Conservation (phyloP, 805 yeast genomes). For the Ogataea methanolica region DNA sequence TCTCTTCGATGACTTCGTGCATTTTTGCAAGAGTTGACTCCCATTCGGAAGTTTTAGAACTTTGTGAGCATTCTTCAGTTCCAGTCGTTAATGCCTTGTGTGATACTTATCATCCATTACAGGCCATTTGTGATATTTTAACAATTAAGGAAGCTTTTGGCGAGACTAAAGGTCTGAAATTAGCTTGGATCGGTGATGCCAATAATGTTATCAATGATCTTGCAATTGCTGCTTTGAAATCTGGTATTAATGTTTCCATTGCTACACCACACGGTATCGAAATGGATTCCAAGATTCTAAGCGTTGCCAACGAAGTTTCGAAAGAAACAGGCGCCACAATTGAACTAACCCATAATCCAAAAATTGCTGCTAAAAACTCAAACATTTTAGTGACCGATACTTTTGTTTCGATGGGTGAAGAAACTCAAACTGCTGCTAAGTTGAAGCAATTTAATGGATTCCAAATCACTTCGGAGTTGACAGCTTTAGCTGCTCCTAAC, state of each 20-base stretch:
- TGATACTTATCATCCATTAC: constrained; percentile 91
- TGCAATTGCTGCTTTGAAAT: constrained; percentile 78
- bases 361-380: constrained; percentile 67
- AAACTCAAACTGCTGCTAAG: constrained; percentile 65
- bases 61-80: constrained; percentile 74
- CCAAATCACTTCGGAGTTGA: constrained; percentile 71
- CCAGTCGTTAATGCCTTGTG: constrained; percentile 94
- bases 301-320: constrained; percentile 51
- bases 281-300: constrained; percentile 51
- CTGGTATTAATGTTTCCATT: constrained; percentile 76
- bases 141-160: constrained; percentile 81
- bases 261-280: constrained; percentile 80
- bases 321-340: constrained; percentile 47
- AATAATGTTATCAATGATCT: constrained; percentile 94
- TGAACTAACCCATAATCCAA: constrained; percentile 66
- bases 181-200: constrained; percentile 96
- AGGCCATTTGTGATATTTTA: constrained; percentile 86
- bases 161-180: constrained; percentile 53
- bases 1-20: constrained; percentile 95
- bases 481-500: constrained; percentile 52
- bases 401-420: constrained; percentile 98
- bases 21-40: constrained; percentile 92
- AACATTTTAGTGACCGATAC: constrained; percentile 92
- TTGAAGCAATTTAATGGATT: constrained; percentile 80
- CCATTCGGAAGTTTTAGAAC: constrained; percentile 75